These are phyloP conservation scores for Myxozyma kluyveri DNA, from an alignment of 805 yeast genomes.

Conservation along the genomic window DNA sequence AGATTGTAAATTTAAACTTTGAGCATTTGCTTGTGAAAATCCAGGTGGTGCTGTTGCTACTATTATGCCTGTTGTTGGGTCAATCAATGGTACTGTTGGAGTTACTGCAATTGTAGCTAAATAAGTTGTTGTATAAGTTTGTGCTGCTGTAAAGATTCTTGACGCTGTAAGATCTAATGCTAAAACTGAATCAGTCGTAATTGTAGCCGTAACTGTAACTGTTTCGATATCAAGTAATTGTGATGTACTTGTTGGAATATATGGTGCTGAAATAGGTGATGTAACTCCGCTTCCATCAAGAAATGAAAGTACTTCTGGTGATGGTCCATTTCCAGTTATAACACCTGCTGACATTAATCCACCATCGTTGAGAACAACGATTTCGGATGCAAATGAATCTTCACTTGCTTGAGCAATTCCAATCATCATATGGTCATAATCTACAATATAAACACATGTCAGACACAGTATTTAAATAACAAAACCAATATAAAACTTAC, in stretches of 20 bases:
- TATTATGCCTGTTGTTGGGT: not conserved
- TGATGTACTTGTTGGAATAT: no score
- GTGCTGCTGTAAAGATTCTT: no score
- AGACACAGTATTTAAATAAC: no score
- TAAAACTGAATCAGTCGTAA: not conserved
- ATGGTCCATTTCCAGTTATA: not conserved
- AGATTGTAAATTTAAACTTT: no score
- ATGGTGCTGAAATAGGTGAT: no score
- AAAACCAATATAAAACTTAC: not conserved
- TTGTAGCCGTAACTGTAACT: not conserved
- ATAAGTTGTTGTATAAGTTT: not conserved
- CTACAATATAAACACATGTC: no score
- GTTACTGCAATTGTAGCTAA: not conserved
- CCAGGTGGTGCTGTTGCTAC: not conserved
- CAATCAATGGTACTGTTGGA: not conserved
- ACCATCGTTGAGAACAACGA: not conserved
- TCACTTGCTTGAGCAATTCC: not conserved
- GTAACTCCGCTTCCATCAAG: no score
- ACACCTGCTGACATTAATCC: not conserved
- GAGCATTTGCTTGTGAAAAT: no score
- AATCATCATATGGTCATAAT: not conserved
- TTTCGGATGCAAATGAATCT: not conserved
- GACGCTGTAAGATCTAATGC: no score
- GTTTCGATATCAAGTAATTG: no score
- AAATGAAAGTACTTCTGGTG: no score